A percentile compares a stretch with the other conserved stretches of the same genome.
Conservation (phyloP, 202 grass and related monocot species). For the Panicum hallii region DNA sequence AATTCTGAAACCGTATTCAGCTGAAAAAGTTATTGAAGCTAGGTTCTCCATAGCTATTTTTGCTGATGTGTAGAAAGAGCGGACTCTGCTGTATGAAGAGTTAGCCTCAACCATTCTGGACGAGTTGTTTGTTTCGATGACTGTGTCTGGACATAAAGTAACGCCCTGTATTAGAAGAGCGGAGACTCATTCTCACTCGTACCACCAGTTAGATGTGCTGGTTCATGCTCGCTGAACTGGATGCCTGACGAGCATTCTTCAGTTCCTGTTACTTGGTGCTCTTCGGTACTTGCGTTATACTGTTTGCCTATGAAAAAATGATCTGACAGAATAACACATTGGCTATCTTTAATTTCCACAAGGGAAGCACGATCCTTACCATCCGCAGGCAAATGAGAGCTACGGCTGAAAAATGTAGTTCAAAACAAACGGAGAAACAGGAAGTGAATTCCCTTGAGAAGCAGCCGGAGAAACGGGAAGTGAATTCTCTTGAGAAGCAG, state of each 20-base stretch:
- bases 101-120: not conserved
- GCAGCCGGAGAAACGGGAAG: not conserved
- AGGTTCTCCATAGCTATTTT: not conserved
- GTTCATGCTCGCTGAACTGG: not conserved
- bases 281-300: not conserved
- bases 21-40: not conserved
- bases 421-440: not conserved
- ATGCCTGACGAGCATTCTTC: no score
- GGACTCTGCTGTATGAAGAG: not conserved
- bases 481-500: not conserved
- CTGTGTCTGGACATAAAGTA: not conserved
- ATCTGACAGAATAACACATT: not conserved
- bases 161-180: not conserved
- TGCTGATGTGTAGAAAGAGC: slow-evolving; percentile 31
- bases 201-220: not conserved
- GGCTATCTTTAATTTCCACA: not conserved
- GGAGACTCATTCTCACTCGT: not conserved
- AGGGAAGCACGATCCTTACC: not conserved
- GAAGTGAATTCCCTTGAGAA: not conserved
- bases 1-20: no score
- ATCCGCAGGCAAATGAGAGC: not conserved
- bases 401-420: not conserved
- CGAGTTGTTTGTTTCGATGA: not conserved
- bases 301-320: not conserved
- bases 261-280: not conserved